Percentiles rank a stretch among this genome's conserved stretches.
Evolutionary conservation across 176 grass and related monocot species (phyloP).

Genomic region (Hordeum marinum): DNA sequence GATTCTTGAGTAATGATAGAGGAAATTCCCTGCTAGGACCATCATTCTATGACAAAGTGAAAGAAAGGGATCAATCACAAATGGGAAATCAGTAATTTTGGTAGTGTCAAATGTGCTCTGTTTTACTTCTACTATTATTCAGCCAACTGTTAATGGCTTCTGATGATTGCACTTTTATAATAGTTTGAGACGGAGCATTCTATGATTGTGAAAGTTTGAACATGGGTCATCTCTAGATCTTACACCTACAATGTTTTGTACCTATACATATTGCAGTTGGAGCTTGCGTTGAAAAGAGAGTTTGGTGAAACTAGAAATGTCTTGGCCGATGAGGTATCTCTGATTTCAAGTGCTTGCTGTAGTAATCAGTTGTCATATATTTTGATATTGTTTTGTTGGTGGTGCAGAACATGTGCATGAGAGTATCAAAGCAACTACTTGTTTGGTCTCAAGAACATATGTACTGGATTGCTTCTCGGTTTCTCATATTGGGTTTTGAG

Average conservation of each 20-base stretch:
- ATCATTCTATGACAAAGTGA: background rate
- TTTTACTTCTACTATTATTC: background rate
- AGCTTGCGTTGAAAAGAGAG: constrained; percentile 90
- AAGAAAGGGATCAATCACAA: background rate
- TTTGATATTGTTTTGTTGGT: constrained; percentile 26
- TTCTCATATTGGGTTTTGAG: constrained; percentile 91
- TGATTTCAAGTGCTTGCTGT: constrained; percentile 3
- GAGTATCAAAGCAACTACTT: constrained; percentile 90
- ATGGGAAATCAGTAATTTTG: background rate
- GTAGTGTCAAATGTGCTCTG: background rate
- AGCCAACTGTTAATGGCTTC: background rate
- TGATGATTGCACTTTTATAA: no score
- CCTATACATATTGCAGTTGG: constrained; percentile 53
- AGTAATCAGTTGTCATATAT: constrained; percentile 1
- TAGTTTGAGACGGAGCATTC: background rate
- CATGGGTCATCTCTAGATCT: background rate
- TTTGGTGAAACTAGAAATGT: constrained; percentile 67
- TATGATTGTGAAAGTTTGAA: background rate
- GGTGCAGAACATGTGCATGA: constrained; percentile 74
- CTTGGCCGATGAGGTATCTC: constrained; percentile 56
- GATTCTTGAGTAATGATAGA: background rate
- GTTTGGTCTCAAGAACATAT: constrained; percentile 81
- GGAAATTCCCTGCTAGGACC: background rate
- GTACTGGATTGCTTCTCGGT: constrained; percentile 89
- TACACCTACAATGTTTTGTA: constrained; percentile 7